Evolutionary conservation across 129 eudicot genomes (phyloP).

Genomic region (Gnaphalium uliginosum): DNA sequence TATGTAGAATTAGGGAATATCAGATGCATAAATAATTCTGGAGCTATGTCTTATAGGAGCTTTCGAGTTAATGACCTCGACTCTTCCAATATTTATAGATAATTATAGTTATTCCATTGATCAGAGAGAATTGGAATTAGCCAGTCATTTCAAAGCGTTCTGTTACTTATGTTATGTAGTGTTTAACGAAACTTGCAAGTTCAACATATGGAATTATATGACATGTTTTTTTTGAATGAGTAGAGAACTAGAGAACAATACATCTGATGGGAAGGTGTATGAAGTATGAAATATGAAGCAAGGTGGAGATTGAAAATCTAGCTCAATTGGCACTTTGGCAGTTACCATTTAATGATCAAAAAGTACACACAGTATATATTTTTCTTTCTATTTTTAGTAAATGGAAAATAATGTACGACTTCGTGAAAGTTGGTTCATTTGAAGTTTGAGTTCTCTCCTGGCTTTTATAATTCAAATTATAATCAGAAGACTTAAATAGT

Average conservation of each 20-base stretch:
- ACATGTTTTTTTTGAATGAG: background rate
- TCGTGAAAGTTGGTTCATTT: background rate
- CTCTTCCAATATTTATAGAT: background rate
- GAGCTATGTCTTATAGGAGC: slow-evolving; percentile 1
- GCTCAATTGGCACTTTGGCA: background rate
- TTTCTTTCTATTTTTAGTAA: background rate
- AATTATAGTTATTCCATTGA: background rate
- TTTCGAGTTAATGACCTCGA: background rate
- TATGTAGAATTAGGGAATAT: background rate
- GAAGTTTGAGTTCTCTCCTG: background rate
- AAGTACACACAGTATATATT: background rate
- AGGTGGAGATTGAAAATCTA: slow-evolving; percentile 1
- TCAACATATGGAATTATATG: slow-evolving; percentile 8
- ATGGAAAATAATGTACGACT: background rate
- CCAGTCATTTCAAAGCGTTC: background rate
- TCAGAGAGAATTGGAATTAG: background rate
- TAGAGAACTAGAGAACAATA: background rate
- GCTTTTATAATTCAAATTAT: background rate
- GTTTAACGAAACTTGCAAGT: background rate
- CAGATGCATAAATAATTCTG: background rate
- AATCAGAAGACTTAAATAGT: background rate
- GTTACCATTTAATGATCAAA: background rate
- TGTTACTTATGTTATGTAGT: background rate
- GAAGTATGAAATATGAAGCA: too few relatives aligned
- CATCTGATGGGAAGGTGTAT: background rate